phyloP scores from a whole-genome alignment of 1,284 basidiomycete species.

The Microbotryum intermedium region DNA sequence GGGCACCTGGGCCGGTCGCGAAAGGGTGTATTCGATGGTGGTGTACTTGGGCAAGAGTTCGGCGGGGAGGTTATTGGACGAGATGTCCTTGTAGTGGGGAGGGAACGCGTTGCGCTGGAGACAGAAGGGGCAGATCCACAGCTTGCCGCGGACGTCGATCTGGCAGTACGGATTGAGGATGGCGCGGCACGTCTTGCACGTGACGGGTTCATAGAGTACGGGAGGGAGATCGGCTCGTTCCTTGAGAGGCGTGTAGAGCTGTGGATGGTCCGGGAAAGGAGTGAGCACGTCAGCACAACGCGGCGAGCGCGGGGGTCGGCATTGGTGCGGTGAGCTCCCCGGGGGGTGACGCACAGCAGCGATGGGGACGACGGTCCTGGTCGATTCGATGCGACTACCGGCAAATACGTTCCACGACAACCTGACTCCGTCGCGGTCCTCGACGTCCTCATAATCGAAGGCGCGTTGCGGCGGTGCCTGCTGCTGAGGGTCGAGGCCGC shows the following conservation, averaged over 20 bases:
- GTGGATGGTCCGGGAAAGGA: not conserved
- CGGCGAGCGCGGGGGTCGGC: not conserved
- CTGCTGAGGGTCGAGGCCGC: not conserved
- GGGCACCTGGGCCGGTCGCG: slow-evolving; percentile 79
- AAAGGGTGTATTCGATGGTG: slow-evolving; percentile 96
- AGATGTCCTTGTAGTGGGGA: slow-evolving; percentile 97
- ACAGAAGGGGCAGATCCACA: slow-evolving; percentile 99
- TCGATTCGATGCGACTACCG: slow-evolving; percentile 92
- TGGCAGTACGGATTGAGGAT: slow-evolving; percentile 81
- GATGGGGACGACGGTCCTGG: slow-evolving; percentile 94
- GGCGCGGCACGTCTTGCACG: slow-evolving; percentile 95
- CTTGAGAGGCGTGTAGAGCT: slow-evolving; percentile 92
- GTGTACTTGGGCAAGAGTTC: slow-evolving; percentile 97
- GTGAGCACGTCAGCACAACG: not conserved
- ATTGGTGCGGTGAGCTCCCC: not conserved
- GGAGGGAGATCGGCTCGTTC: slow-evolving; percentile 89
- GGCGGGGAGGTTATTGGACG: slow-evolving; percentile 89
- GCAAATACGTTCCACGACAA: slow-evolving; percentile 98
- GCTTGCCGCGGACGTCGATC: slow-evolving; percentile 93
- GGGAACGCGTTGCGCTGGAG: slow-evolving; percentile 93
- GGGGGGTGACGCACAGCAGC: slow-evolving; percentile 48
- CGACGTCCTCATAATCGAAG: slow-evolving; percentile 32
- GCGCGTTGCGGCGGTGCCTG: slow-evolving; percentile 8
- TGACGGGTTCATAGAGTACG: slow-evolving; percentile 95
- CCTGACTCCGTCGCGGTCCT: slow-evolving; percentile 32